These are phyloP conservation scores for Alternaria gansuensis DNA, from an alignment of 2,329 filamentous ascomycete species.

Conservation along the genomic window DNA sequence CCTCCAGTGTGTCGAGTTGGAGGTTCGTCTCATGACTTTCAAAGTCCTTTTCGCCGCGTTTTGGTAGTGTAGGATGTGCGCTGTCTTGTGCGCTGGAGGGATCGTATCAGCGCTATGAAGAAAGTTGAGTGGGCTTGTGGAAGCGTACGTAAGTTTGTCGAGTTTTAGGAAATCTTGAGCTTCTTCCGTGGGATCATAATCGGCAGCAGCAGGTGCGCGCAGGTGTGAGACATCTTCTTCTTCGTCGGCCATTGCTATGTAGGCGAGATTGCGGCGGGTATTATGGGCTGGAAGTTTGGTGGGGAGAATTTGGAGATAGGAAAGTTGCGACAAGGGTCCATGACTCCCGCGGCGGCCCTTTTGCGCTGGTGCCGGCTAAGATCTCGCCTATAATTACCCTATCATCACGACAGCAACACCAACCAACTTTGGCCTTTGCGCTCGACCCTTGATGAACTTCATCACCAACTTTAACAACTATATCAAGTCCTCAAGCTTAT, in stretches of 20 bases:
- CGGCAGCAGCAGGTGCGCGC: constrained; percentile 33
- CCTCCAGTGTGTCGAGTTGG: constrained; percentile 79
- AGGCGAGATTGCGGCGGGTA: neutral
- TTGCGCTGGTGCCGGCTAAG: neutral
- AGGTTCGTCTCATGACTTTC: constrained; percentile 88
- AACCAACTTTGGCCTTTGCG: neutral
- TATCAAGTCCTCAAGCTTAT: too few species aligned
- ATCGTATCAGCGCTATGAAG: constrained; percentile 12
- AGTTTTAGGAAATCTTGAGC: constrained; percentile 87
- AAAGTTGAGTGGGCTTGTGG: neutral
- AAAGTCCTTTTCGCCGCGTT: constrained; percentile 96
- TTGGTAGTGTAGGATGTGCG: constrained; percentile 70
- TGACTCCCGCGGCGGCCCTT: constrained; percentile 7
- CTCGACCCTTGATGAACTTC: neutral
- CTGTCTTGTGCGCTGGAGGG: constrained; percentile 34
- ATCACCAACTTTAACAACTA: neutral
- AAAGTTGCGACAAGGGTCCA: constrained; percentile 9
- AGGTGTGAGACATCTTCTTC: constrained; percentile 48
- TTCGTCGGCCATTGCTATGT: constrained; percentile 43
- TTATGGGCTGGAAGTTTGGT: neutral
- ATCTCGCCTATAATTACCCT: neutral
- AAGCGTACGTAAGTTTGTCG: constrained; percentile 62
- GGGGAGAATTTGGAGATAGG: constrained; percentile 2
- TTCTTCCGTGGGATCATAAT: constrained; percentile 73
- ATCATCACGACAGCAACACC: neutral